Evolutionary conservation across 202 grass and related monocot genomes (phyloP).

Genomic region (Eragrostis tef): DNA sequence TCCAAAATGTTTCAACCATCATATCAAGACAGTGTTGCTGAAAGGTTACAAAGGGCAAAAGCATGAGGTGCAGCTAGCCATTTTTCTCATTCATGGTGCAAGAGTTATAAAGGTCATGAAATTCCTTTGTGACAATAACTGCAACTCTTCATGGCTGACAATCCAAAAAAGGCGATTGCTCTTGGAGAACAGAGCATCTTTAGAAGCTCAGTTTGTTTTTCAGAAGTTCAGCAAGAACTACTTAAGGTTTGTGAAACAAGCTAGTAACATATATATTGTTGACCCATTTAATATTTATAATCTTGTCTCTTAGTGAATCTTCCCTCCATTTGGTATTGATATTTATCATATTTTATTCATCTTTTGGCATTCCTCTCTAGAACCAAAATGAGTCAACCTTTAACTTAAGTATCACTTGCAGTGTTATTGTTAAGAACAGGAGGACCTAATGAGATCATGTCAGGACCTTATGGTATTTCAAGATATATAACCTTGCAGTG

Average conservation of each 20-base stretch:
- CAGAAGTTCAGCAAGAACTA: slow-evolving; percentile 24
- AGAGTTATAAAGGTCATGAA: slow-evolving; percentile 50
- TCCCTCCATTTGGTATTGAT: not conserved
- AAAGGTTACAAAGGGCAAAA: slow-evolving; percentile 37
- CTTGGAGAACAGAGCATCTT: slow-evolving; percentile 35
- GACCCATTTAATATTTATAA: slow-evolving; percentile 47
- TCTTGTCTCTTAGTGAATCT: not conserved
- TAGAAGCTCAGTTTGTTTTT: slow-evolving; percentile 43
- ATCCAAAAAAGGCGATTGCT: slow-evolving; percentile 34
- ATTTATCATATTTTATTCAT: too few species aligned
- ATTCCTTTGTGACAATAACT: slow-evolving; percentile 48
- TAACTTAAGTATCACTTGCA: too few species aligned
- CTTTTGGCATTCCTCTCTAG: too few species aligned
- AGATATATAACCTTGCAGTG: too few species aligned
- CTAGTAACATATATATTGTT: slow-evolving; percentile 45
- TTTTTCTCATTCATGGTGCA: slow-evolving; percentile 43
- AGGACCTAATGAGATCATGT: too few species aligned
- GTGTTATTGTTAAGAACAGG: too few species aligned
- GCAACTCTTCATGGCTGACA: slow-evolving; percentile 36
- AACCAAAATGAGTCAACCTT: too few species aligned
- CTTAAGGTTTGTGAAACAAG: slow-evolving; percentile 39
- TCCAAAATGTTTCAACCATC: slow-evolving; percentile 41
- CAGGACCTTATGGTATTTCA: too few species aligned
- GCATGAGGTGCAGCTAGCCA: slow-evolving; percentile 41
- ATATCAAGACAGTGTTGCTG: slow-evolving; percentile 51